These are phyloP conservation scores for Huntiella omanensis DNA, from an alignment of 2,329 filamentous ascomycete genomes.

Conservation along the genomic window DNA sequence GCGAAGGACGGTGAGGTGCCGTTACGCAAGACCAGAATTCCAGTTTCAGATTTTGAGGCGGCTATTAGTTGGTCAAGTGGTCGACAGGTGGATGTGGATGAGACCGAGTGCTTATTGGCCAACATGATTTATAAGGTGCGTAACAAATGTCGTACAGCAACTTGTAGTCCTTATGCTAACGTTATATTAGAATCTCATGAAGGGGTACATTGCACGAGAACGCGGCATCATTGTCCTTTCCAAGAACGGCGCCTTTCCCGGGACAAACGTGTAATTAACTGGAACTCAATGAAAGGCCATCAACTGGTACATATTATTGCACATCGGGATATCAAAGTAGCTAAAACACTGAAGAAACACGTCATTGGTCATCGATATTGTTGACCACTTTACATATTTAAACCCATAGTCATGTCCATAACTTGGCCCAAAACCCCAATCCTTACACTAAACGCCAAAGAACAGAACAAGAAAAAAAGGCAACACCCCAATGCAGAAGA, in stretches of 20 bases:
- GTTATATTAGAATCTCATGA: slow-evolving; percentile 60
- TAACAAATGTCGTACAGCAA: slow-evolving; percentile 1
- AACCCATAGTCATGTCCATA: background rate
- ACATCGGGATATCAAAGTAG: background rate
- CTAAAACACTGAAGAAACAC: background rate
- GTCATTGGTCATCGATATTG: background rate
- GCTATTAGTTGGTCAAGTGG: slow-evolving; percentile 58
- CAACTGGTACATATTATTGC: background rate
- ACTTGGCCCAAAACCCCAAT: too few relatives aligned
- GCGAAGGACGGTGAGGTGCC: slow-evolving; percentile 49
- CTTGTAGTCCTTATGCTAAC: background rate
- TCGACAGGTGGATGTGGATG: slow-evolving; percentile 60
- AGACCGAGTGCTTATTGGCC: slow-evolving; percentile 85
- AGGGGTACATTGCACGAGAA: slow-evolving; percentile 90
- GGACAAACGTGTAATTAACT: slow-evolving; percentile 45
- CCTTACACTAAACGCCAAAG: too few relatives aligned
- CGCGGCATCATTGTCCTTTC: slow-evolving; percentile 79
- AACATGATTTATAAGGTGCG: slow-evolving; percentile 96
- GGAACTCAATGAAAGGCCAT: background rate
- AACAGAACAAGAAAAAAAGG: too few relatives aligned
- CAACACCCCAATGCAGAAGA: too few relatives aligned
- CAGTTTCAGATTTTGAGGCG: slow-evolving; percentile 66
- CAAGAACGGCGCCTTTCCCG: slow-evolving; percentile 84
- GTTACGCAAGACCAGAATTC: slow-evolving; percentile 56
- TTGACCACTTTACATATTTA: background rate